Conservation (phyloP, 176 grass and related monocot species). For the Carex parvula region DNA sequence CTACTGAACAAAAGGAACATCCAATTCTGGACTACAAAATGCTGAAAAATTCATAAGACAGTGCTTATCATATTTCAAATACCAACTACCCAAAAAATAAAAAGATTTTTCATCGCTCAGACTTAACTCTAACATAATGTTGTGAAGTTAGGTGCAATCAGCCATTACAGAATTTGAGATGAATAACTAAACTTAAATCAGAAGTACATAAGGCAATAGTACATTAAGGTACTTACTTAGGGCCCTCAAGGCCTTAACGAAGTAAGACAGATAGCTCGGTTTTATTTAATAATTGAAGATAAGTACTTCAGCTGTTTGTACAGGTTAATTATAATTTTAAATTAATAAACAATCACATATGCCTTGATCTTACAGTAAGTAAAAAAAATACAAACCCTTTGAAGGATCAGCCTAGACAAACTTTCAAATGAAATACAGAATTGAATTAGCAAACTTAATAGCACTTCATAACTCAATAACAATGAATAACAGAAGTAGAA, state of each 20-base stretch:
- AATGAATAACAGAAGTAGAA: neutral
- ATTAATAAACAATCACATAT: neutral
- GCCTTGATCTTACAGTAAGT: neutral
- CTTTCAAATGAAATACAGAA: neutral
- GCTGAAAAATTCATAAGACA: neutral
- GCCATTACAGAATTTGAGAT: neutral
- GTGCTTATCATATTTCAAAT: neutral
- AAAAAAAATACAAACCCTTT: neutral
- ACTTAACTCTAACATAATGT: neutral
- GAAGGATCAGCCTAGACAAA: neutral
- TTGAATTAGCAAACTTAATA: neutral
- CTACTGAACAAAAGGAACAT: too few species aligned
- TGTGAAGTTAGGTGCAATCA: neutral
- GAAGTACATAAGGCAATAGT: neutral
- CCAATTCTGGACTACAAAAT: neutral
- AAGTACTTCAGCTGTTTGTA: neutral
- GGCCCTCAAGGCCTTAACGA: neutral
- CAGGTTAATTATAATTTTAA: neutral
- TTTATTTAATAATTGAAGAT: neutral
- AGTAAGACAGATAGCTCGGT: neutral
- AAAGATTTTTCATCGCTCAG: neutral
- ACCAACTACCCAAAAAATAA: neutral
- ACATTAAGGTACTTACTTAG: neutral
- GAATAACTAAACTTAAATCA: neutral
- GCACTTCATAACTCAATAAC: neutral